Conservation (phyloP, 768 basidiomycete genomes). For the Asterophora lycoperdoides region DNA sequence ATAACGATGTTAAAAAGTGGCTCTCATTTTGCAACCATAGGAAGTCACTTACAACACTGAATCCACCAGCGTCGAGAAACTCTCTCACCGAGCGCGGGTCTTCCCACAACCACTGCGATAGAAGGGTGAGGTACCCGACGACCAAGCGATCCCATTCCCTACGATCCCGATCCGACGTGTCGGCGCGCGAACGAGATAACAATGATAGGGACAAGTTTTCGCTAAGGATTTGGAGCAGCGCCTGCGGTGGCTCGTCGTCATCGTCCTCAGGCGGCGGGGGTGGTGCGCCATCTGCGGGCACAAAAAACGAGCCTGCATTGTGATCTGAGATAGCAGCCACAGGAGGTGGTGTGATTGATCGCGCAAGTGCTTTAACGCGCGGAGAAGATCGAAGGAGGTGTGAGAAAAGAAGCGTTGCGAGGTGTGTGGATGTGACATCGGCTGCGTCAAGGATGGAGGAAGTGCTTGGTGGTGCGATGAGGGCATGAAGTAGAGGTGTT, state of each 20-base stretch:
- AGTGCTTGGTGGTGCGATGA: slow-evolving; percentile 58
- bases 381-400: slow-evolving; percentile 71
- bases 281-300: slow-evolving; percentile 65
- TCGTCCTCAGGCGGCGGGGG: slow-evolving; percentile 36
- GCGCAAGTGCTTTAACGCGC: slow-evolving; percentile 59
- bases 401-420: slow-evolving; percentile 75
- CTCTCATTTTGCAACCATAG: neutral
- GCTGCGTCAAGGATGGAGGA: slow-evolving; percentile 47
- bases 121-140: slow-evolving; percentile 76
- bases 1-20: neutral
- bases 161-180: slow-evolving; percentile 64
- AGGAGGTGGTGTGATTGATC: slow-evolving; percentile 54
- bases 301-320: slow-evolving; percentile 51
- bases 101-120: slow-evolving; percentile 97
- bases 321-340: slow-evolving; percentile 26
- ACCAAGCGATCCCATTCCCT: slow-evolving; percentile 90
- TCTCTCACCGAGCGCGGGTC: slow-evolving; percentile 84
- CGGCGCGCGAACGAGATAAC: slow-evolving; percentile 65
- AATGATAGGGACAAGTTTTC: slow-evolving; percentile 89
- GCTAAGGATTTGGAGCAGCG: slow-evolving; percentile 76
- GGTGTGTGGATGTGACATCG: slow-evolving; percentile 60
- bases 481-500: slow-evolving; percentile 67
- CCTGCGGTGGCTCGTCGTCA: slow-evolving; percentile 63
- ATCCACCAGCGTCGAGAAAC: slow-evolving; percentile 85
- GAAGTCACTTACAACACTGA: slow-evolving; percentile 72